Evolutionary conservation across 192 early-diverging fungal species (phyloP).

Genomic region (Pilaira anomala): DNA sequence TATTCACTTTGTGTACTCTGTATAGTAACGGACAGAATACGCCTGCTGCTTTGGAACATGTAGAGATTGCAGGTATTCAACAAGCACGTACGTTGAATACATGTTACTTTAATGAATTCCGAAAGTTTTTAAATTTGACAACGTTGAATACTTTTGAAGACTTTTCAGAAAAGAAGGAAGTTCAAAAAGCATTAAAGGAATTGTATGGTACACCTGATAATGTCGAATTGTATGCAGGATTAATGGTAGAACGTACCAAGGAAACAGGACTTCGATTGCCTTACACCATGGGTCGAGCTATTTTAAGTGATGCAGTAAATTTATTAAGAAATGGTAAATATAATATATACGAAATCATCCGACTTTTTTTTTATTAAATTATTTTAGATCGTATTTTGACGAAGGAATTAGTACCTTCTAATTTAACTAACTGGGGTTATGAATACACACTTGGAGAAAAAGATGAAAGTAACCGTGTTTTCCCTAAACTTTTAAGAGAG

Average conservation of each 20-base stretch:
- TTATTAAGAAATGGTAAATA: conserved; percentile 41
- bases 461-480: conserved; percentile 10
- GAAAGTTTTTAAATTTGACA: conserved; percentile 36
- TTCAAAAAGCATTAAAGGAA: conserved; percentile 33
- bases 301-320: conserved; percentile 47
- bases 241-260: conserved; percentile 43
- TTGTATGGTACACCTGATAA: conserved; percentile 40
- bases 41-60: conserved; percentile 32
- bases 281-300: conserved; percentile 45
- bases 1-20: background rate
- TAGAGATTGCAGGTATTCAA: conserved; percentile 46
- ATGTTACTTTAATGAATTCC: conserved; percentile 52
- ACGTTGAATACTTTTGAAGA: conserved; percentile 35
- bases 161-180: conserved; percentile 23
- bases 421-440: conserved; percentile 47
- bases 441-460: conserved; percentile 25
- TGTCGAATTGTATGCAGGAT: conserved; percentile 50
- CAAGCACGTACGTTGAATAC: conserved; percentile 37
- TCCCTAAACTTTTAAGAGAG: conserved; percentile 16
- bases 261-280: conserved; percentile 40
- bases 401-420: conserved; percentile 38
- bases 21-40: conserved; percentile 41
- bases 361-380: background rate
- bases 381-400: conserved; percentile 44
- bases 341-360: conserved; percentile 6